These are phyloP conservation scores for Rhizopogon rudus DNA, from an alignment of 768 basidiomycete genomes.

Conservation along the genomic window DNA sequence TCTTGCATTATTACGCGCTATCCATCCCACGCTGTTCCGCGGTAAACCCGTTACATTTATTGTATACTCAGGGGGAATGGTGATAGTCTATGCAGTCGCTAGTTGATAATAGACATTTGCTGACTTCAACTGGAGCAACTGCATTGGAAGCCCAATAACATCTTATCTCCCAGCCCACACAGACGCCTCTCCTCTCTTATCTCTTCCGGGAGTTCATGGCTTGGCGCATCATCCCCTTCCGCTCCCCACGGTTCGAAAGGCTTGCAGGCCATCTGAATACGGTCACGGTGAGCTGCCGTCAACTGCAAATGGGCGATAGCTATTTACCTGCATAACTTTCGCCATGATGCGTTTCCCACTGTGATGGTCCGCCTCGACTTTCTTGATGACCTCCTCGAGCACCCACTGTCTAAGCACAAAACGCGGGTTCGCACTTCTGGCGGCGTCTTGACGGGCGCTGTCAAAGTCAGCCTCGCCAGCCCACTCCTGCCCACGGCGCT, in stretches of 20 bases:
- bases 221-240: conserved; percentile 45
- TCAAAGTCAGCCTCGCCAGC: conserved; percentile 33
- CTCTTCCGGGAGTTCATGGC: conserved; percentile 49
- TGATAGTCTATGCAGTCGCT: neutral
- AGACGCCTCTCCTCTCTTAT: conserved; percentile 65
- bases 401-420: conserved; percentile 96
- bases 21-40: neutral
- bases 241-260: conserved; percentile 90
- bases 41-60: neutral
- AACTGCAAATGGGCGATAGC: neutral
- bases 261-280: conserved; percentile 72
- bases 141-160: conserved; percentile 87
- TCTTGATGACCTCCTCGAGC: conserved; percentile 83
- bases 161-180: conserved; percentile 73
- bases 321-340: conserved; percentile 74
- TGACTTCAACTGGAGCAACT: conserved; percentile 75
- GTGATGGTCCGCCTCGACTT: conserved; percentile 60
- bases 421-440: conserved; percentile 71
- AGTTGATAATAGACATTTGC: neutral
- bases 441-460: conserved; percentile 41
- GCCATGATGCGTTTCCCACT: conserved; percentile 65
- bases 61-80: neutral
- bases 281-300: neutral
- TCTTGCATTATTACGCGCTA: conserved; percentile 1
- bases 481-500: conserved; percentile 41